A percentile compares a stretch with the other conserved stretches of the same genome.
Evolutionary conservation across 495 filamentous ascomycete species (phyloP).

Genomic region (Xylaria flabelliformis): DNA sequence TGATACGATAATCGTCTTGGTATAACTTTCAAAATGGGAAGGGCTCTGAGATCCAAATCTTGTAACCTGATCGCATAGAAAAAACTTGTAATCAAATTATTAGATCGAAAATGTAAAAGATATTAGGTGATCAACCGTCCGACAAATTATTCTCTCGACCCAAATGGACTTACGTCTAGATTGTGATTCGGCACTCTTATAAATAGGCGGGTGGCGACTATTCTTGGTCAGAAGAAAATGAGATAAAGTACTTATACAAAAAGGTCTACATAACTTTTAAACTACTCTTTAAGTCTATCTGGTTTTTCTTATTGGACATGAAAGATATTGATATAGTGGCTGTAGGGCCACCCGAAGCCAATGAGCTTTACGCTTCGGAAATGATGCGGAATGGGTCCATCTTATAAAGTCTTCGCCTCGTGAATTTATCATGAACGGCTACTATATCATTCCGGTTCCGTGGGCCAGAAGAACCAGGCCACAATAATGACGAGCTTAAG

Average conservation of each 20-base stretch:
- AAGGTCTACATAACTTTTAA: background rate
- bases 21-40: background rate
- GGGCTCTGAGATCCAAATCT: background rate
- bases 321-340: background rate
- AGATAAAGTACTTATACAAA: background rate
- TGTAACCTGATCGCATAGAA: background rate
- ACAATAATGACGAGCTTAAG: constrained; percentile 60
- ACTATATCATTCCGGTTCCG: constrained; percentile 29
- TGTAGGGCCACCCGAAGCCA: background rate
- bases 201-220: background rate
- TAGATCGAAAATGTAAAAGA: background rate
- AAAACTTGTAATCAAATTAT: background rate
- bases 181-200: background rate
- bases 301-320: background rate
- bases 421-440: background rate
- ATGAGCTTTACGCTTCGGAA: background rate
- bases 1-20: too few relatives aligned
- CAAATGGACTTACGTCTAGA: background rate
- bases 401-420: background rate
- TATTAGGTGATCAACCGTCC: background rate
- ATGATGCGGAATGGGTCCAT: background rate
- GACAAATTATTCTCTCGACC: background rate
- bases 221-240: background rate
- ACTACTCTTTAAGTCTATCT: background rate
- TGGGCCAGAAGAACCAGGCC: constrained; percentile 65